Evolutionary conservation across 179 eudicot genomes (phyloP).

Genomic region (Camellia oleifera): DNA sequence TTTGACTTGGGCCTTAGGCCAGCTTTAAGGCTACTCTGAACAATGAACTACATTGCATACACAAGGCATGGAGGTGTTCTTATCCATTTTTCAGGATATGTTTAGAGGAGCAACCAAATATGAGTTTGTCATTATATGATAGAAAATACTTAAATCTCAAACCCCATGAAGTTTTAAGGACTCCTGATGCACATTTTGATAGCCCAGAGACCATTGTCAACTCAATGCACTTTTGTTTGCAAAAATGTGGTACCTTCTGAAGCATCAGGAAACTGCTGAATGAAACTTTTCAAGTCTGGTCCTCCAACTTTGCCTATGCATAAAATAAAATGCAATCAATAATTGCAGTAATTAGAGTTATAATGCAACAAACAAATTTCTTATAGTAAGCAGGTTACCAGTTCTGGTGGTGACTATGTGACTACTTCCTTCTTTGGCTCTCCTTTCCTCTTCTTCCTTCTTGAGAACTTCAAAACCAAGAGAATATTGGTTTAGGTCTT

Average conservation of each 20-base stretch:
- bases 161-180: background rate
- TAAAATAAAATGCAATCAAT: background rate
- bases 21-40: background rate
- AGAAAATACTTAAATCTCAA: background rate
- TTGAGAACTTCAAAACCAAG: conserved; percentile 52
- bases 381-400: conserved; percentile 39
- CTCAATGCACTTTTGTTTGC: background rate
- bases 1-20: background rate
- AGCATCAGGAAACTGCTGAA: conserved; percentile 57
- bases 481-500: conserved; percentile 13
- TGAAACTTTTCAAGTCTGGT: conserved; percentile 82
- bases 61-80: background rate
- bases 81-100: background rate
- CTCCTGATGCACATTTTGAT: background rate
- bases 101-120: background rate
- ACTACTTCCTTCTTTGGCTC: conserved; percentile 43
- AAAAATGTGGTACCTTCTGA: conserved; percentile 51
- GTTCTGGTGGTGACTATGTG: conserved; percentile 25
- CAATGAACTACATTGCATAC: background rate
- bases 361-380: background rate
- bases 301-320: conserved; percentile 69
- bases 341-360: background rate
- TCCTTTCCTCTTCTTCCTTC: conserved; percentile 92
- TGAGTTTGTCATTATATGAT: background rate
- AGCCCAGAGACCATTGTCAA: background rate